Conservation (phyloP, 305 asterid species). For the Striga hermonthica region DNA sequence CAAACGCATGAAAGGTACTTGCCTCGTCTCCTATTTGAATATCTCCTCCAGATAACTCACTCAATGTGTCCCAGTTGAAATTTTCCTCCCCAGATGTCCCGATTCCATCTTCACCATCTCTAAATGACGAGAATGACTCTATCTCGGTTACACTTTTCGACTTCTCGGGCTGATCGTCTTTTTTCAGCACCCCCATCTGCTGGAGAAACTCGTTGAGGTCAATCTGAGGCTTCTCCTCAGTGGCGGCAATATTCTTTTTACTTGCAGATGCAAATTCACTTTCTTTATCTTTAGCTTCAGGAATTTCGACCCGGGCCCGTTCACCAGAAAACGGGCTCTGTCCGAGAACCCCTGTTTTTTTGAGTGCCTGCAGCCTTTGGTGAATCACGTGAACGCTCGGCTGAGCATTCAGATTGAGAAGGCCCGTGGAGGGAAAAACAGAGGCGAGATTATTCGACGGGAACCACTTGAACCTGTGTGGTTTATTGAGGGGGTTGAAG, state of each 20-base stretch:
- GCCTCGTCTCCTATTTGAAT: slow-evolving; percentile 48
- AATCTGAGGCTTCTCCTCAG: slow-evolving; percentile 77
- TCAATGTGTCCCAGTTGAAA: slow-evolving; percentile 72
- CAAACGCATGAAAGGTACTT: slow-evolving; percentile 44
- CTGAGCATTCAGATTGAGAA: slow-evolving; percentile 80
- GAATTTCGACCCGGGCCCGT: slow-evolving; percentile 31
- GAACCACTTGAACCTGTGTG: slow-evolving; percentile 92
- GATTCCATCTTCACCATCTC: slow-evolving; percentile 40
- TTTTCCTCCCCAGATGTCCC: slow-evolving; percentile 43
- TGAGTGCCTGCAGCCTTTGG: slow-evolving; percentile 85
- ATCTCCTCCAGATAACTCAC: slow-evolving; percentile 60
- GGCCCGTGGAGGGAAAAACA: slow-evolving; percentile 57
- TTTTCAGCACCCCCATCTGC: slow-evolving; percentile 75
- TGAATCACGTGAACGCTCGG: slow-evolving; percentile 90
- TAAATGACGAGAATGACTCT: slow-evolving; percentile 40
- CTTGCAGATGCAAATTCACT: slow-evolving; percentile 35
- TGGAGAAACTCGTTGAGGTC: slow-evolving; percentile 92
- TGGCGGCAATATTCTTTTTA: slow-evolving; percentile 29
- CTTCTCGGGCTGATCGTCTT: slow-evolving; percentile 40
- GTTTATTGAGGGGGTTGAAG: slow-evolving; percentile 80
- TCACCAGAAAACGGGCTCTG: slow-evolving; percentile 48
- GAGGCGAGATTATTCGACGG: slow-evolving; percentile 51
- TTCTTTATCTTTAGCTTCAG: slow-evolving; percentile 36
- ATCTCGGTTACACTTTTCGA: slow-evolving; percentile 38
- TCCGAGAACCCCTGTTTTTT: slow-evolving; percentile 52